These are phyloP conservation scores for Penicillium sp. DNA, from an alignment of 2,329 filamentous ascomycete genomes.

Conservation along the genomic window DNA sequence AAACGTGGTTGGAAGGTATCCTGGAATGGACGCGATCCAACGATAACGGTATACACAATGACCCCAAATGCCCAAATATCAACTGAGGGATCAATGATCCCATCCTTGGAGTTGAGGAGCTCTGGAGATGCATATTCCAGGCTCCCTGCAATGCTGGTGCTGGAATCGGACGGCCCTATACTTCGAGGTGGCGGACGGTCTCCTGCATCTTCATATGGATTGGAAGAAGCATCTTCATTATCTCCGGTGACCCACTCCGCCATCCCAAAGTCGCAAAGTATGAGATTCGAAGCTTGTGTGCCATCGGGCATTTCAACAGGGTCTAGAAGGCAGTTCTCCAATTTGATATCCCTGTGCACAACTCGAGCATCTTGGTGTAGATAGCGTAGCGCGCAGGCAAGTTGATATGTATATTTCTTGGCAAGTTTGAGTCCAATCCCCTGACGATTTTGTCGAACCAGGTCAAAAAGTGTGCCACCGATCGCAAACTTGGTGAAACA, in stretches of 20 bases:
- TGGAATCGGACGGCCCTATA: conserved; percentile 61
- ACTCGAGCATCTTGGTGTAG: conserved; percentile 70
- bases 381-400: conserved; percentile 68
- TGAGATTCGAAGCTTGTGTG: conserved; percentile 58
- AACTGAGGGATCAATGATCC: conserved; percentile 56
- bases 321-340: conserved; percentile 71
- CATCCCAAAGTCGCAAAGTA: conserved; percentile 72
- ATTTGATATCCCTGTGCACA: conserved; percentile 71
- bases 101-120: conserved; percentile 45
- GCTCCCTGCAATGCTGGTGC: conserved; percentile 64
- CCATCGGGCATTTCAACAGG: conserved; percentile 55
- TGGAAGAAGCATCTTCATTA: conserved; percentile 55
- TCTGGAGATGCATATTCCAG: conserved; percentile 60
- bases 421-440: conserved; percentile 57
- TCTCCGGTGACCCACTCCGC: conserved; percentile 68
- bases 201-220: conserved; percentile 52
- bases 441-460: conserved; percentile 60
- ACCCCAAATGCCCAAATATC: conserved; percentile 73
- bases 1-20: conserved; percentile 64
- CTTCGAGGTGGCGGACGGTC: conserved; percentile 55
- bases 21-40: conserved; percentile 66
- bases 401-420: conserved; percentile 65
- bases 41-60: conserved; percentile 64
- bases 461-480: conserved; percentile 68
- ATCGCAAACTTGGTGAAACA: conserved; percentile 69